Base-by-base conservation (phyloP, 768 basidiomycete genomes). In the Collybia sordida region DNA sequence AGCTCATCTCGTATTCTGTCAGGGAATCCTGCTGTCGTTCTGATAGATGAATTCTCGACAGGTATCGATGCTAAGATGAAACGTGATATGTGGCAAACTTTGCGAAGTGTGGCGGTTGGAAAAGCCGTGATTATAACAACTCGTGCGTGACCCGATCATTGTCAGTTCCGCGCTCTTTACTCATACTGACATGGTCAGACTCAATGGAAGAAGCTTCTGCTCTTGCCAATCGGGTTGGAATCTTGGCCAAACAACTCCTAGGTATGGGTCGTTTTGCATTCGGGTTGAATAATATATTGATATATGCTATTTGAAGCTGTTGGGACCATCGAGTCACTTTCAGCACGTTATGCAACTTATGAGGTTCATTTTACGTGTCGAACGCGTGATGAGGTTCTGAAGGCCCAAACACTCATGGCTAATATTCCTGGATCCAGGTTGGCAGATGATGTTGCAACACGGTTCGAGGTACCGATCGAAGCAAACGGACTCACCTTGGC, bases 171-270 rank as follows among this genome's bases (percentile, higher is more conserved):
- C 18, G 18, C 39, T 44, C n/a, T 35, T 12, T 43, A 9, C 25
- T 11, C 17, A 46, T 41, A 27, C n/a, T 24, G 9, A 37, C 4
- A 14, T 41, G 17, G 14, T 15, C 59, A 83, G 87, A 90, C 63
- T 88, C 86, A 0, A 90, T 90, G 88, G 89, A 90, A 65, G 89
- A 92, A 64, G 88, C 87, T 1, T 86, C 87, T 14, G 86, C 86
- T 5, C 71, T 91, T 1, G 85, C 89, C 1, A 85, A 75, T 58
- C 82, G 83, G 60, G 89, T 90, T 15, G 88, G 86, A 17, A 90
- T 91, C 47, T 67, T 92, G 9, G 86, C 89, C 1, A 82, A 81
- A 48, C 78, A 76, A 42, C 72, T 91, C 69, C 75, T 91, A 1
- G 85, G 85, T 85, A 55, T 42, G 77, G 42, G 31, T 42, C n/a